Conservation (phyloP, 1,139 yeast genomes). For the Magnusiomyces fungicola region DNA sequence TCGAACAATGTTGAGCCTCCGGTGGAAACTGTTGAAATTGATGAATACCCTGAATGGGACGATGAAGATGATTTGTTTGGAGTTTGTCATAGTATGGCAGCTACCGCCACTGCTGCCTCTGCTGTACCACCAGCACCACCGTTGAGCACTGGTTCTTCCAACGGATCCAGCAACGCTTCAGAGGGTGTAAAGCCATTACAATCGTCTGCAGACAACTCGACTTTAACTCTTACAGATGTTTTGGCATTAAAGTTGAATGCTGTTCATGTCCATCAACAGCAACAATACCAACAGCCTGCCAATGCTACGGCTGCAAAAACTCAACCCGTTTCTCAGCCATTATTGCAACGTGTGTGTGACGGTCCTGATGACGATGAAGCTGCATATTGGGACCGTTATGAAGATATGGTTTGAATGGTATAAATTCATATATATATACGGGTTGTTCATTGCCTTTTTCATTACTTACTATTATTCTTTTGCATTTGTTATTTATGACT, state of each 20-base stretch:
- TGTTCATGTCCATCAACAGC: neutral
- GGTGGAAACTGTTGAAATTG: neutral
- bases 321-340: slow-evolving; percentile 5
- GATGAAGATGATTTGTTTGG: slow-evolving; percentile 15
- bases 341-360: slow-evolving; percentile 4
- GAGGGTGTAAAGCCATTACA: no score
- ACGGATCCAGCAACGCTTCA: neutral
- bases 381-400: slow-evolving; percentile 15
- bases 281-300: neutral
- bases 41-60: slow-evolving; percentile 6
- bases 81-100: slow-evolving; percentile 14
- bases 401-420: slow-evolving; percentile 9
- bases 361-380: slow-evolving; percentile 13
- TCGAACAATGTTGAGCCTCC: neutral
- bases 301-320: neutral
- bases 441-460: no score
- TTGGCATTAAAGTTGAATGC: no score
- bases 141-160: neutral
- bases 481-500: neutral
- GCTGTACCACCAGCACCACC: neutral
- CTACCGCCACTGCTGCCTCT: neutral
- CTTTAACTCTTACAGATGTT: no score
- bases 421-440: no score
- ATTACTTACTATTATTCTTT: neutral
- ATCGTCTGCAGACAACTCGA: no score